Base-by-base conservation (phyloP, 2,329 filamentous ascomycete species). In the Colletotrichum magnum region DNA sequence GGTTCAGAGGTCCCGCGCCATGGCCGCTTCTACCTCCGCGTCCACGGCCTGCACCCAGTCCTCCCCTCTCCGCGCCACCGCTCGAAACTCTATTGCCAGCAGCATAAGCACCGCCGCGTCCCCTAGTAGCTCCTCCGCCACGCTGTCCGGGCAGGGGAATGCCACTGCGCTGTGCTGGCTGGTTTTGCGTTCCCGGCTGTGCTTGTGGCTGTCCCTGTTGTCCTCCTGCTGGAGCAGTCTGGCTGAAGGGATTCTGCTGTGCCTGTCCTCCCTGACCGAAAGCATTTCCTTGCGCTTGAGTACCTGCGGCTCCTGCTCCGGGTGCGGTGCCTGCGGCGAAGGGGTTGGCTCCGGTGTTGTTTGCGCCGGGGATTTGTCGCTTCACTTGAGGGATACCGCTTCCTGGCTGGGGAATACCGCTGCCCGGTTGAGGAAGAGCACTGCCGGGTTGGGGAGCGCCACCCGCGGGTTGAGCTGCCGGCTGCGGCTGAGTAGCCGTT, bases 21-120 rank as follows among this genome's bases (percentile, higher is more conserved):
- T 85, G 81, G 39, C 82, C 79, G 26, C 81, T 81, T 48, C 81
- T 73, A 28, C 86, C 84, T 52, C 86, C 81, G 54, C 80, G 78
- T 57, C 81, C 79, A 72, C 72, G 77, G 72, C 68, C 75, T 2
- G 28, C 61, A 71, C 72, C 73, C 64, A 75, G 59, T 51, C 75
- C 77, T n/a, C 77, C 77, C 18, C 82, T 79, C 36, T 82, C 80
- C 16, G 56, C 58, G 16, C 64, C 71, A 16, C 80, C 80, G 57
- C 77, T 79, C 6, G 76, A 76, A 4, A 72, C 73, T 36, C 82
- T 77, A 65, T 82, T 80, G 12, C 79, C 74, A 4, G 81, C 81
- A 53, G 81, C 77, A 1, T 79, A 77, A 58, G 82, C 80, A 9
- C 79, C 80, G 26, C 80, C 80, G 32, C 82, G 75, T 26, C 81